phyloP scores from a whole-genome alignment of 2,329 filamentous ascomycete genomes.

The Colletotrichum kahawae region DNA sequence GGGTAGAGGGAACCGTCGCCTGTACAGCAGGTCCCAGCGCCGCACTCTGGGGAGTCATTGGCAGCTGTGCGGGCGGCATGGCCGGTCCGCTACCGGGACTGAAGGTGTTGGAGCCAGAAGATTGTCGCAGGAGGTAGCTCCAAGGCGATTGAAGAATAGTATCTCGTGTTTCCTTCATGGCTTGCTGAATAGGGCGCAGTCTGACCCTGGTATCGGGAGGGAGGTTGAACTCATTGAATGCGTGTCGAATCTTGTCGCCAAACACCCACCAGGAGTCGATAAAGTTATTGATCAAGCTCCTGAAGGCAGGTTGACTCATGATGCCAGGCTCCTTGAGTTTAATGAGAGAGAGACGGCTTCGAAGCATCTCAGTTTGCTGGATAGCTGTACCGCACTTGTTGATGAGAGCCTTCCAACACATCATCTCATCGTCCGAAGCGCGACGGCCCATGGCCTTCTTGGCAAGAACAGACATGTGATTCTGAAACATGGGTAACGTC shows the following conservation, averaged over 20 bases:
- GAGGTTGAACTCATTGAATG: slow-evolving; percentile 55
- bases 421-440: slow-evolving; percentile 62
- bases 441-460: slow-evolving; percentile 66
- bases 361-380: slow-evolving; percentile 75
- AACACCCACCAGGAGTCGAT: slow-evolving; percentile 73
- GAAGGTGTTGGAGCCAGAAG: slow-evolving; percentile 14
- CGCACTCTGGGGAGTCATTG: slow-evolving; percentile 88
- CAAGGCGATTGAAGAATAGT: slow-evolving; percentile 69
- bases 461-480: slow-evolving; percentile 68
- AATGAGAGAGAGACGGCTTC: slow-evolving; percentile 75
- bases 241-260: slow-evolving; percentile 63
- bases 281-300: slow-evolving; percentile 77
- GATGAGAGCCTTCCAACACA: slow-evolving; percentile 74
- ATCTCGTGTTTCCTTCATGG: slow-evolving; percentile 79
- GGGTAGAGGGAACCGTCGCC: slow-evolving; percentile 81
- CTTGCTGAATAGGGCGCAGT: slow-evolving; percentile 81
- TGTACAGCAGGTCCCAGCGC: slow-evolving; percentile 89
- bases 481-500: slow-evolving; percentile 72
- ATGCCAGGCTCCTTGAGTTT: slow-evolving; percentile 84
- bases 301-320: slow-evolving; percentile 66
- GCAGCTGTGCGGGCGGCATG: slow-evolving; percentile 52
- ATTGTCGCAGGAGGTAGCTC: slow-evolving; percentile 48
- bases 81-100: slow-evolving; percentile 28
- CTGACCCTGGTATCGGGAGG: slow-evolving; percentile 73
- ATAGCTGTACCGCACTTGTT: slow-evolving; percentile 73